Percentiles rank a stretch among this genome's conserved stretches.
phyloP scores from a whole-genome alignment of 768 basidiomycete species.

The Lentinula aciculospora region DNA sequence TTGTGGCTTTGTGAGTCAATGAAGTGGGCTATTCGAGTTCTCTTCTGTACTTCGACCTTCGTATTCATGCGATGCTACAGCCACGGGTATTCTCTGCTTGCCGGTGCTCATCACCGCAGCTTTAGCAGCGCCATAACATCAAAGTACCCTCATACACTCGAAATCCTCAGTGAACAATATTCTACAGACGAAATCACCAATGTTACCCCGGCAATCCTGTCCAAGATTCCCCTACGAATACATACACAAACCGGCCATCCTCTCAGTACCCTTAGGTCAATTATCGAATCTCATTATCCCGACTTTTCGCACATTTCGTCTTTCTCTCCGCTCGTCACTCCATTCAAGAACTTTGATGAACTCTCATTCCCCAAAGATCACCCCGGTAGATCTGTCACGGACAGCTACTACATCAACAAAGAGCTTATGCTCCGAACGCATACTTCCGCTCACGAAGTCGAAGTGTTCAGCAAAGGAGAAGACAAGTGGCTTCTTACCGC shows the following conservation, averaged over 20 bases:
- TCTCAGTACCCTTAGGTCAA: constrained; percentile 73
- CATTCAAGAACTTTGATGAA: constrained; percentile 92
- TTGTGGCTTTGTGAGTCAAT: no score
- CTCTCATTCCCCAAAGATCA: constrained; percentile 92
- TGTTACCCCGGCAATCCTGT: constrained; percentile 76
- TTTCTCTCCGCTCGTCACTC: constrained; percentile 85
- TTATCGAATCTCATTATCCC: constrained; percentile 83
- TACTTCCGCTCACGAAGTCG: constrained; percentile 97
- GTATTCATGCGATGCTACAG: background rate
- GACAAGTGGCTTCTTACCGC: constrained; percentile 89
- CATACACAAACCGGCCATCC: constrained; percentile 80
- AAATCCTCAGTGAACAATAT: constrained; percentile 63
- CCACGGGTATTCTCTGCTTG: background rate
- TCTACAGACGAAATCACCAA: constrained; percentile 79
- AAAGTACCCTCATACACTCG: constrained; percentile 19
- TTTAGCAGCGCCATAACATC: background rate
- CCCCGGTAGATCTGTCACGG: constrained; percentile 83
- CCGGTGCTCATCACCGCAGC: background rate
- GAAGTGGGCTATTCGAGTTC: no score
- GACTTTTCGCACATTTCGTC: constrained; percentile 69
- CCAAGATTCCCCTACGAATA: constrained; percentile 71
- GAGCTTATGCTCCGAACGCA: constrained; percentile 93
- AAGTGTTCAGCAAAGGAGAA: constrained; percentile 72
- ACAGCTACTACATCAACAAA: constrained; percentile 94
- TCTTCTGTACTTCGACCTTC: background rate